Base-by-base conservation (phyloP, 805 yeast genomes). In the Schizosaccharomyces japonicus region DNA sequence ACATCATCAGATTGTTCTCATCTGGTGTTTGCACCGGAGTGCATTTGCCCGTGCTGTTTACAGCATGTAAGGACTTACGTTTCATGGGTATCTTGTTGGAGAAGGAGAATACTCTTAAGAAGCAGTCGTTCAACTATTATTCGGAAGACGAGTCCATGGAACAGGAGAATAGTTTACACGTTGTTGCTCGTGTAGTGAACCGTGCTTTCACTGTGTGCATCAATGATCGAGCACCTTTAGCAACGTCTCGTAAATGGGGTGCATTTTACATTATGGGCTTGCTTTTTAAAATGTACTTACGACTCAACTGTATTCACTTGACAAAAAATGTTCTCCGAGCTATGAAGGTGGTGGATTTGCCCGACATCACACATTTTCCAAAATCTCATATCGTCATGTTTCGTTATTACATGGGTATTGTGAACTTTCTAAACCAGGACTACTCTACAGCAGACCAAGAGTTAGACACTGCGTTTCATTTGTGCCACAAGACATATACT, bases 281-380 rank as follows among this genome's bases (percentile, higher is more conserved):
- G 48, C 69, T 83, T 50, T 74, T 82, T 59, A 73, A 72, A 54
- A 67, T 79, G 23, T 83, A 81, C 60, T 75, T 76, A 64, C 44
- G 67, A 54, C 63, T 82, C 52, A 67, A 70, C 42, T 80, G 79
- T 55, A 65, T 71, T 34, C 83, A 82, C 54, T 68, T 82, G 58
- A 83, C 87, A 30, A 75, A 74, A 53, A 77, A 80, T 47, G 67
- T 82, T 51, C 76, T 80, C 50, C 76, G 75, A 57, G 93, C 80
- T 1, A 61, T 81, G 30, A 66, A 65, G 28, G 71, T 77, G 11
- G 68, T 75, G 44, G 71, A 71, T 44, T 60, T 79, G 44, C 87
- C 87, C 0, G 56, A 63, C 5, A 53, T 73, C 36, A 56, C 62
- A 3, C 44, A 54, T 10, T 66, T 65, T 13, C 69, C 70, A n/a